Conservation (phyloP, 2,329 filamentous ascomycete genomes). For the Neofusicoccum kwambonambiense region DNA sequence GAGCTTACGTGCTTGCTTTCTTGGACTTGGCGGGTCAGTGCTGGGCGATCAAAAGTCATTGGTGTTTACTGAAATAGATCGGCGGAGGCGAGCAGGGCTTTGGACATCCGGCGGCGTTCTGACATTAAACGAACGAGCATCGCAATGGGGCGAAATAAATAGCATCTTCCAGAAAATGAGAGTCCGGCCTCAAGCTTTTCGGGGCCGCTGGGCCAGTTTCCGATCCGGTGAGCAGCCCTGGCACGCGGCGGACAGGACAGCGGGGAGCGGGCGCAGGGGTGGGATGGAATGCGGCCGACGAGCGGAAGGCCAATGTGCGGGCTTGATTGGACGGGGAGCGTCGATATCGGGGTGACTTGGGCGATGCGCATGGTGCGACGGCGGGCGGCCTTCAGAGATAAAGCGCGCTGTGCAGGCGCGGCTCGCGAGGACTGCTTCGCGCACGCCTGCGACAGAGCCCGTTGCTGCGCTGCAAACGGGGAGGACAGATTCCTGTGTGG, state of each 20-base stretch:
- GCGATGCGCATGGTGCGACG: slow-evolving; percentile 8
- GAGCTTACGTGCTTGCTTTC: background rate
- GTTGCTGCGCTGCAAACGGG: background rate
- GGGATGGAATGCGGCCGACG: background rate
- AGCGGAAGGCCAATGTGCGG: background rate
- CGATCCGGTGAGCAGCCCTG: background rate
- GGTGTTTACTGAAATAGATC: background rate
- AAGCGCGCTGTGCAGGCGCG: background rate
- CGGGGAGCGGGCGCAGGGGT: background rate
- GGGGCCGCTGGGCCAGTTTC: background rate
- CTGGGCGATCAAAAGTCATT: background rate
- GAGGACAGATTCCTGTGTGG: background rate
- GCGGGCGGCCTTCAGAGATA: background rate
- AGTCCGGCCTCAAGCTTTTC: background rate
- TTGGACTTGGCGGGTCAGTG: background rate
- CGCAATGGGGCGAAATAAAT: background rate
- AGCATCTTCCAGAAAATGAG: background rate
- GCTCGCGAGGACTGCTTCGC: background rate
- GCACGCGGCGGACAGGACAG: background rate
- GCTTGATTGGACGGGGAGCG: slow-evolving; percentile 11
- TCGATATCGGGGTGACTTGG: background rate
- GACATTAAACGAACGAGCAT: slow-evolving; percentile 6
- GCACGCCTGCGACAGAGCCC: background rate
- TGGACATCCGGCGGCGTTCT: background rate
- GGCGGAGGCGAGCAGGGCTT: slow-evolving; percentile 1